Evolutionary conservation across 2,329 filamentous ascomycete genomes (phyloP), one percentile per base, ranked within the genome.

Genomic region (Graphilbum fragrans): DNA sequence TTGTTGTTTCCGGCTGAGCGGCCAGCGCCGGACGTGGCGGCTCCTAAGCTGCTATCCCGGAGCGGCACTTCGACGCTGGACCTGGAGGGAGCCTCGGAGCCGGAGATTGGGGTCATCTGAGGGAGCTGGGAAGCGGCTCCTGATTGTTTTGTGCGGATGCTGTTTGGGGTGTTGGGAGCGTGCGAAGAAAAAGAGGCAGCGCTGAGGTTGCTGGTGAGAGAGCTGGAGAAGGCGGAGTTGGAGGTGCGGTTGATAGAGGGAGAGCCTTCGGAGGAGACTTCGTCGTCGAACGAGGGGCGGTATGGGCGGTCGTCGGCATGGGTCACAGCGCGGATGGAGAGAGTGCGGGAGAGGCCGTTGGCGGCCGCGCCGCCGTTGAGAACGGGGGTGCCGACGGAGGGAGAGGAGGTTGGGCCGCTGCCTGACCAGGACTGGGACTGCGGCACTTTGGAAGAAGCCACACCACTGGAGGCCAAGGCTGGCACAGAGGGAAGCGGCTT

Each of bases 211-310:
- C 73, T 77, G 52, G 70, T 69, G 33, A 70, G 57, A 35, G 70
- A 74, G 59, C 70, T 73, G 33, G 72, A 74, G 49, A 76, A 70
- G 45, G 59, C 63, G 44, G 71, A 75, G 49, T 66, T 66, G 19
- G 55, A 53, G 38, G 53, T 52, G 19, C 49, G 51, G 3, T 50
- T 46, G 32, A 48, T 49, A 23, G 62, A 63, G 6, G 56, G 57
- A 16, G 60, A 58, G 33, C 59, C 57, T 39, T 57, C 55, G 16
- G 58, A 61, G 35, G 61, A 61, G 12, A 50, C 55, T 42, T 65
- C 61, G 34, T 67, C 67, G 41, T 67, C 63, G 46, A 58, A 63
- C 21, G 62, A 62, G 34, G 56, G 52, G 27, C 59, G 39, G 5
- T 10, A 16, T 9, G 49, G 49, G 19, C 47, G 49, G 38, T 57